phyloP scores from a whole-genome alignment of 495 filamentous ascomycete species.

The Podospora sp. region DNA sequence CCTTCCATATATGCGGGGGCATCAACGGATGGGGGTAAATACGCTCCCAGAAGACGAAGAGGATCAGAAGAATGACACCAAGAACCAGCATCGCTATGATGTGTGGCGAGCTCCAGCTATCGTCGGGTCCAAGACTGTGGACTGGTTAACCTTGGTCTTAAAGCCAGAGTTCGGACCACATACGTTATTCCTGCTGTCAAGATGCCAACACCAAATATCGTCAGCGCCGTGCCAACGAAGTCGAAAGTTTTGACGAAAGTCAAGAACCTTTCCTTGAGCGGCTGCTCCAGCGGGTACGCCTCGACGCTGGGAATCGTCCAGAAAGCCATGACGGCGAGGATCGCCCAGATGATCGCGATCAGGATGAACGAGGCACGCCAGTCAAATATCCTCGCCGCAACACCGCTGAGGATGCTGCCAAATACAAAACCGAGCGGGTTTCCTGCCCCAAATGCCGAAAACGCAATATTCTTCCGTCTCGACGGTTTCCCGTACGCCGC shows the following conservation, averaged over 20 bases:
- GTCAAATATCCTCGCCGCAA: conserved; percentile 61
- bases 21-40: conserved; percentile 53
- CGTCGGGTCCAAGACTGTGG: conserved; percentile 42
- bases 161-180: conserved; percentile 28
- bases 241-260: conserved; percentile 61
- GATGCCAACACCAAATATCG: conserved; percentile 65
- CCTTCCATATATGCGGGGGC: conserved; percentile 58
- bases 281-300: conserved; percentile 46
- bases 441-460: conserved; percentile 70
- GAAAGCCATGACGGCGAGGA: conserved; percentile 58
- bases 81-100: conserved; percentile 64
- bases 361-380: conserved; percentile 68
- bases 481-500: conserved; percentile 63
- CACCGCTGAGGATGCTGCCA: conserved; percentile 65
- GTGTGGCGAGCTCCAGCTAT: conserved; percentile 64
- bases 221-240: conserved; percentile 61
- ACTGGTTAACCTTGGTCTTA: conserved; percentile 18
- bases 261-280: conserved; percentile 43
- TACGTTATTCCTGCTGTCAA: conserved; percentile 67
- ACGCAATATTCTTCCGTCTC: conserved; percentile 68
- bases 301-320: conserved; percentile 66
- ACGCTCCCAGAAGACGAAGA: conserved; percentile 65
- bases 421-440: conserved; percentile 73
- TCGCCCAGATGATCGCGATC: conserved; percentile 62
- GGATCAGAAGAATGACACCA: conserved; percentile 55